Evolutionary conservation across 345 rosid genomes (phyloP).

Genomic region (Balakata baccata): DNA sequence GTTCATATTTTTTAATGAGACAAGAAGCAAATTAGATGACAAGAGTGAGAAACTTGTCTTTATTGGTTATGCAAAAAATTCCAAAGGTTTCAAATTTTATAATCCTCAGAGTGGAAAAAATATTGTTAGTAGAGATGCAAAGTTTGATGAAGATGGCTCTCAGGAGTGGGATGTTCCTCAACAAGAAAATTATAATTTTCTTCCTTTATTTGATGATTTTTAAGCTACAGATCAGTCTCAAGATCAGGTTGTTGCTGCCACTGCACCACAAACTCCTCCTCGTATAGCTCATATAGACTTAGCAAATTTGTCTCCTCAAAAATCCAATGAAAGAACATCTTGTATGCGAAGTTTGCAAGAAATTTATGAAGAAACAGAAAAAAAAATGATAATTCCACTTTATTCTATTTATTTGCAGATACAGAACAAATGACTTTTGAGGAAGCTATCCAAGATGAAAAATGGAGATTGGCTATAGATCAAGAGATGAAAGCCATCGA

Average conservation of each 20-base stretch:
- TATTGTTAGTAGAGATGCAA: not conserved
- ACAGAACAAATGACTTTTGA: not conserved
- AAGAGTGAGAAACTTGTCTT: not conserved
- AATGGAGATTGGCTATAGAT: not conserved
- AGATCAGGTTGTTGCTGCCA: too few species aligned
- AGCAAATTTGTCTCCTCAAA: not conserved
- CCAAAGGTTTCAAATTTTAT: not conserved
- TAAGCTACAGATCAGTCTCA: not conserved
- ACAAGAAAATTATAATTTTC: not conserved
- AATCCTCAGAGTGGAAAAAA: not conserved
- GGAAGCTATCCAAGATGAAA: not conserved
- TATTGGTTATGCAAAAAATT: not conserved
- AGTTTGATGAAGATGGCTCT: too few species aligned
- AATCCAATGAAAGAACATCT: not conserved
- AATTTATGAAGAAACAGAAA: not conserved
- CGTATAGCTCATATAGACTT: not conserved
- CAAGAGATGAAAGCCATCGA: not conserved
- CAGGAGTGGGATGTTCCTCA: too few species aligned
- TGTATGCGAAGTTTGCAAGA: not conserved
- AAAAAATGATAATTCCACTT: not conserved
- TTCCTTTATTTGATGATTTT: not conserved
- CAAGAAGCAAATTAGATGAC: slow-evolving; percentile 4
- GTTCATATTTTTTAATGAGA: not conserved
- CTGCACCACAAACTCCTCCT: not conserved
- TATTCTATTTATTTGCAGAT: not conserved